phyloP scores from a whole-genome alignment of 2,329 filamentous ascomycete species.

The Paracoccidioides lutzii region DNA sequence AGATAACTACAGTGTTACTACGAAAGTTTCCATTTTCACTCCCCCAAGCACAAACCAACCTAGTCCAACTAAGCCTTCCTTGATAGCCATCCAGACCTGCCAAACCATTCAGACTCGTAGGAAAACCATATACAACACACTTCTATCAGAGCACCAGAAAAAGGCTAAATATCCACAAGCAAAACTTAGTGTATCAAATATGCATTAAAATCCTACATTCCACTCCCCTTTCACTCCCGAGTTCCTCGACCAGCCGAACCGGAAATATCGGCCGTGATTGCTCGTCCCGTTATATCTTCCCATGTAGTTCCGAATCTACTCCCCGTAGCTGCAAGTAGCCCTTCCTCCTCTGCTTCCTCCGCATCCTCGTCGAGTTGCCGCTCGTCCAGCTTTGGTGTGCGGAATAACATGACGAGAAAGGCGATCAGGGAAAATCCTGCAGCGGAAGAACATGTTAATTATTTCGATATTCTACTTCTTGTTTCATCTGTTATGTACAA shows the following conservation, averaged over 20 bases:
- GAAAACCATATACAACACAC: neutral
- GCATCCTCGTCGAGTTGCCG: conserved; percentile 75
- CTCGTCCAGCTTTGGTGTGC: conserved; percentile 63
- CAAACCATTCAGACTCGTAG: too few relatives aligned
- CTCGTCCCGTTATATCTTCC: conserved; percentile 66
- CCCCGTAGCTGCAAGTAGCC: conserved; percentile 70
- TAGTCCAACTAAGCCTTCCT: neutral
- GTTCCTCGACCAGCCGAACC: conserved; percentile 5
- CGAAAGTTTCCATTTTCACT: neutral
- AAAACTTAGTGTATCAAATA: neutral
- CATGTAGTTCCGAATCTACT: conserved; percentile 73
- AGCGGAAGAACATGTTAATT: neutral
- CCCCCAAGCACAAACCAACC: neutral
- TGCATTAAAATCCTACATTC: too few relatives aligned
- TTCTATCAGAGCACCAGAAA: neutral
- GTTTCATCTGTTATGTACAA: neutral
- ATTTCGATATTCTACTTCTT: neutral
- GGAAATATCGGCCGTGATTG: conserved; percentile 11
- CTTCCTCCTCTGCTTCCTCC: conserved; percentile 87
- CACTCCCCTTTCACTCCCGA: neutral
- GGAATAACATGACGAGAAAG: conserved; percentile 65
- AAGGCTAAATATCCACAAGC: neutral
- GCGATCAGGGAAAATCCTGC: conserved; percentile 62
- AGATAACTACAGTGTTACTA: too few relatives aligned
- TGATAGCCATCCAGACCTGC: neutral